Percentiles rank a stretch among this genome's conserved stretches.
phyloP scores from a whole-genome alignment of 2,329 filamentous ascomycete species.

The Mariannaea elegans region DNA sequence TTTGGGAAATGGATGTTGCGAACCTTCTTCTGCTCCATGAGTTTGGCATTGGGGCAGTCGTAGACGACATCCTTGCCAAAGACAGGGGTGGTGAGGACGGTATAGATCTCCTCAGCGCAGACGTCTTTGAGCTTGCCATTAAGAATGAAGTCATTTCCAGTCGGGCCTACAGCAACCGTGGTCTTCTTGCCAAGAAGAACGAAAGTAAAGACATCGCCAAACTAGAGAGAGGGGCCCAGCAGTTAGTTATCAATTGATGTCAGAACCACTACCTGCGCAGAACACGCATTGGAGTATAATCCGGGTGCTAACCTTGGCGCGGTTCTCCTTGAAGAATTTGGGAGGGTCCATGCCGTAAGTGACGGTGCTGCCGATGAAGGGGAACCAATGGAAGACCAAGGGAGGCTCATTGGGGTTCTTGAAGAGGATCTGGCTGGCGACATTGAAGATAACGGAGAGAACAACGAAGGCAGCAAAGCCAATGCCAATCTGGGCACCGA shows the following conservation, averaged over 20 bases:
- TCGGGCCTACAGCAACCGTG: slow-evolving; percentile 82
- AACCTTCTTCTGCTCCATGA: slow-evolving; percentile 97
- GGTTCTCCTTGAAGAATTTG: slow-evolving; percentile 80
- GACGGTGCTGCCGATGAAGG: slow-evolving; percentile 88
- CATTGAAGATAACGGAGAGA: slow-evolving; percentile 76
- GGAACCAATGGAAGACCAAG: slow-evolving; percentile 83
- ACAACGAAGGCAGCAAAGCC: slow-evolving; percentile 55
- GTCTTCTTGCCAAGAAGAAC: slow-evolving; percentile 88
- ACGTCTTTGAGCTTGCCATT: slow-evolving; percentile 92
- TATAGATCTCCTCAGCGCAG: slow-evolving; percentile 90
- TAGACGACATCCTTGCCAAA: slow-evolving; percentile 91
- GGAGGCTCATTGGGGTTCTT: slow-evolving; percentile 85
- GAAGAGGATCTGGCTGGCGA: slow-evolving; percentile 80
- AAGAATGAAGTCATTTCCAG: slow-evolving; percentile 90
- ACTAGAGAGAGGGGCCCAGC: slow-evolving; percentile 55
- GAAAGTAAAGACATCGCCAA: slow-evolving; percentile 91
- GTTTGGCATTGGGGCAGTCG: slow-evolving; percentile 88
- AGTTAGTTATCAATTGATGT: slow-evolving; percentile 1
- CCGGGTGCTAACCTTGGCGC: slow-evolving; percentile 71
- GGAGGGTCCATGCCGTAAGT: slow-evolving; percentile 96
- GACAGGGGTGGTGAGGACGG: slow-evolving; percentile 74
- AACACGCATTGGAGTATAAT: not conserved
- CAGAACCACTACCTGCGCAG: not conserved
- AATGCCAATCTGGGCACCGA: slow-evolving; percentile 57
- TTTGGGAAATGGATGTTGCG: slow-evolving; percentile 22